Evolutionary conservation across 345 rosid genomes (phyloP), one percentile per base, ranked within the genome.

Genomic region (Eucalyptus viminalis): DNA sequence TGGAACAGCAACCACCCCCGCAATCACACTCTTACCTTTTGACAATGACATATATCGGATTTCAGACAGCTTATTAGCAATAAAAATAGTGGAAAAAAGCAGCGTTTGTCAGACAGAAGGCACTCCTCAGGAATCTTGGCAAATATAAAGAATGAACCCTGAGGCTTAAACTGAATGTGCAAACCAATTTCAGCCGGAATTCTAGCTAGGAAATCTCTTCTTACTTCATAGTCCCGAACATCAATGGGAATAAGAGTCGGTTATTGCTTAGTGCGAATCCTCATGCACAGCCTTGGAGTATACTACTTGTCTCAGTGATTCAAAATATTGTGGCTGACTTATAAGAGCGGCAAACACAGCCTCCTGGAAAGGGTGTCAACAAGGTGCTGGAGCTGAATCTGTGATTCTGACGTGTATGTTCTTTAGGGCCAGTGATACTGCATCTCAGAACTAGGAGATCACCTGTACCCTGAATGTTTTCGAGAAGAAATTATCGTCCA

Each of bases 301-400:
- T 16, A 21, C 16, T 69, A 1, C 95, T 81, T 88, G 89, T 93
- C 93, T 93, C 89, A 95, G 54, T 25, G 89, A 90, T 65, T 91
- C 92, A 87, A 91, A 94, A 89, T 93, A 95, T 34, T 93, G 91
- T 6, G 90, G 76, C 10, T 92, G 91, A 89, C 94, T 92, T 80
- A 65, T 89, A 88, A 93, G 88, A 89, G 96, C 95, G 81, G 90
- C 89, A 40, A 5, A 89, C 58, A 95, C 94, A 89, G 97, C 96
- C 88, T 94, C 95, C 83, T 92, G 97, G 94, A 95, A 95, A 45
- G 54, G 21, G 54, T 51, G 54, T 51, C 54, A 51, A 51, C 54
- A 16, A 51, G 96, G 95, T 19, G 95, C 95, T 60, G 96, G 96
- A 85, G 95, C 94, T 24, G 93, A 94, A 93, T 95, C 95, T 12